Conservation (phyloP, 192 early-diverging fungal genomes). For the Umbelopsis sp. region DNA sequence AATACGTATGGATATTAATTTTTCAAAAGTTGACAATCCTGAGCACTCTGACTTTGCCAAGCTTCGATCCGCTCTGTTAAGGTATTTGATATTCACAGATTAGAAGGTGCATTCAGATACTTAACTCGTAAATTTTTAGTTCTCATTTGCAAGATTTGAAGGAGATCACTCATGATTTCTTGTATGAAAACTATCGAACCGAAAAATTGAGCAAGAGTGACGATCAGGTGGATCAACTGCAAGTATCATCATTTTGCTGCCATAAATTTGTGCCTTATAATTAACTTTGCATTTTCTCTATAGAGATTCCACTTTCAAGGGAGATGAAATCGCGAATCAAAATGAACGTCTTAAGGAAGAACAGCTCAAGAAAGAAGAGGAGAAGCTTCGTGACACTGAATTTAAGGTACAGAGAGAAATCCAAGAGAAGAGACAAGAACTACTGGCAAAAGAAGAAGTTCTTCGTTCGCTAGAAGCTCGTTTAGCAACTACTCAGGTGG, state of each 20-base stretch:
- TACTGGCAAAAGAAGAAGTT: slow-evolving; percentile 59
- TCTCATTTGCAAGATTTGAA: slow-evolving; percentile 98
- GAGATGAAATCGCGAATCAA: slow-evolving; percentile 40
- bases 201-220: slow-evolving; percentile 73
- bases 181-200: slow-evolving; percentile 96
- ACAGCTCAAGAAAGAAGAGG: slow-evolving; percentile 56
- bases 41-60: slow-evolving; percentile 97
- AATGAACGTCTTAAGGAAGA: slow-evolving; percentile 53
- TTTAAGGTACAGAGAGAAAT: slow-evolving; percentile 55
- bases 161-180: slow-evolving; percentile 93
- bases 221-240: slow-evolving; percentile 49
- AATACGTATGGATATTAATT: not conserved
- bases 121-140: slow-evolving; percentile 48
- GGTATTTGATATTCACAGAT: slow-evolving; percentile 50
- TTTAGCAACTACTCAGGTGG: slow-evolving; percentile 43
- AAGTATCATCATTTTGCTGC: not conserved
- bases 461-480: slow-evolving; percentile 49
- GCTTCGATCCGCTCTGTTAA: slow-evolving; percentile 86
- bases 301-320: slow-evolving; percentile 37
- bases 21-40: slow-evolving; percentile 82
- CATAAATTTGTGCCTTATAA: not conserved
- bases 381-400: slow-evolving; percentile 57
- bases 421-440: slow-evolving; percentile 56
- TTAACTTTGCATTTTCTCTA: not conserved
- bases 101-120: not conserved